Percentiles rank a stretch among this genome's conserved stretches.
Conservation (phyloP, 306 rosid genomes). For the Quercus bicolor region DNA sequence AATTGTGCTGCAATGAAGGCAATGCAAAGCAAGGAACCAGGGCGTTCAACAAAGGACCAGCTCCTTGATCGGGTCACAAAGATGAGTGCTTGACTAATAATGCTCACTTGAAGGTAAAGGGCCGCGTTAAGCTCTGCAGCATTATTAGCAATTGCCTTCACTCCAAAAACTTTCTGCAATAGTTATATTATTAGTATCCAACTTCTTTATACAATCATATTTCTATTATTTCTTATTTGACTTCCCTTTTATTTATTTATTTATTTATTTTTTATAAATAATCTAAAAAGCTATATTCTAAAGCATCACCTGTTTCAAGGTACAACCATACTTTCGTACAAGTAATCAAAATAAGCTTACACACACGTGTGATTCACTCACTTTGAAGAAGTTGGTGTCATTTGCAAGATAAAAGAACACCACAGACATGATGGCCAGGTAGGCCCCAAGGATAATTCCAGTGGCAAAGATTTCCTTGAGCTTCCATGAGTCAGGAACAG, state of each 20-base stretch:
- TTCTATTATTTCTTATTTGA: too few relatives aligned
- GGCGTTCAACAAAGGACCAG: conserved; percentile 78
- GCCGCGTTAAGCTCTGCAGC: conserved; percentile 62
- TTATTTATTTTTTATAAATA: background rate
- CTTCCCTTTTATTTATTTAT: rapidly evolving
- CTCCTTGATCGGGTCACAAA: conserved; percentile 90
- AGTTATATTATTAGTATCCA: background rate
- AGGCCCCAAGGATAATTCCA: conserved; percentile 77
- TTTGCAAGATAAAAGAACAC: conserved; percentile 69
- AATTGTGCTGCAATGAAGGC: conserved; percentile 85
- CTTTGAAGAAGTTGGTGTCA: conserved; percentile 56
- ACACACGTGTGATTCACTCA: conserved; percentile 24
- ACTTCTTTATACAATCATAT: background rate
- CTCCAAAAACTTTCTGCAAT: conserved; percentile 47
- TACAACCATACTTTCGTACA: too few relatives aligned
- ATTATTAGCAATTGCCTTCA: conserved; percentile 30
- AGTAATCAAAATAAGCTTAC: too few relatives aligned
- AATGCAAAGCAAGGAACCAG: conserved; percentile 52
- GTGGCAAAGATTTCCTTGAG: conserved; percentile 84
- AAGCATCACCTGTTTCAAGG: too few relatives aligned
- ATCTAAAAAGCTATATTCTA: too few relatives aligned
- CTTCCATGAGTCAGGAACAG: conserved; percentile 95
- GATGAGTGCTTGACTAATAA: conserved; percentile 89
- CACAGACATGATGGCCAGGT: conserved; percentile 82
- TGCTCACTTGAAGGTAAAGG: conserved; percentile 92